phyloP scores from a whole-genome alignment of 2,329 filamentous ascomycete genomes.

The Trichoderma aggressivum region DNA sequence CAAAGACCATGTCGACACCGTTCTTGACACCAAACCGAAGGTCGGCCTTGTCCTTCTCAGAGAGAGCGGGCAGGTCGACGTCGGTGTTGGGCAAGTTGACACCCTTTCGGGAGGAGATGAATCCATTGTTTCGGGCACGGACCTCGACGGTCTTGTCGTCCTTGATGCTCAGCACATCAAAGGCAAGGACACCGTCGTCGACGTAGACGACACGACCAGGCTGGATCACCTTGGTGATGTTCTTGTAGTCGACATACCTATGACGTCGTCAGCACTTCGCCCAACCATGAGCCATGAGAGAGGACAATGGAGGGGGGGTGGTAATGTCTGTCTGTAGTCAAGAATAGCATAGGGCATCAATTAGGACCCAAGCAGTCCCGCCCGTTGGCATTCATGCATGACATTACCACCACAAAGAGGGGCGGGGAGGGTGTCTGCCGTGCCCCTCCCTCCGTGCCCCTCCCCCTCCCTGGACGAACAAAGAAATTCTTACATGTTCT shows the following conservation, averaged over 20 bases:
- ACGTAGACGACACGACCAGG: constrained; percentile 93
- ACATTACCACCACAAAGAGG: neutral
- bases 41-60: constrained; percentile 96
- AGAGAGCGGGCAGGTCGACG: constrained; percentile 94
- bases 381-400: neutral
- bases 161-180: constrained; percentile 83
- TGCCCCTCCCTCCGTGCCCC: neutral
- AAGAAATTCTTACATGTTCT: constrained; percentile 75
- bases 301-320: neutral
- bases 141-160: constrained; percentile 87
- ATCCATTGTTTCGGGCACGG: constrained; percentile 92
- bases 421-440: neutral
- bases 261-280: neutral
- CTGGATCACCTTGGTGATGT: constrained; percentile 97
- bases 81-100: constrained; percentile 99
- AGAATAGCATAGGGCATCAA: neutral
- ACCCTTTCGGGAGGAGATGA: constrained; percentile 98
- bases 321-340: neutral
- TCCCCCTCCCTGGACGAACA: neutral
- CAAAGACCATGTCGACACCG: constrained; percentile 98
- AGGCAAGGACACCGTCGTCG: constrained; percentile 95
- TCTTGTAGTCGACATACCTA: constrained; percentile 98
- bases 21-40: constrained; percentile 97
- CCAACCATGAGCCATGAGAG: neutral
- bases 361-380: neutral